Evolutionary conservation across 768 basidiomycete genomes (phyloP).

Genomic region (Terana coerulea): DNA sequence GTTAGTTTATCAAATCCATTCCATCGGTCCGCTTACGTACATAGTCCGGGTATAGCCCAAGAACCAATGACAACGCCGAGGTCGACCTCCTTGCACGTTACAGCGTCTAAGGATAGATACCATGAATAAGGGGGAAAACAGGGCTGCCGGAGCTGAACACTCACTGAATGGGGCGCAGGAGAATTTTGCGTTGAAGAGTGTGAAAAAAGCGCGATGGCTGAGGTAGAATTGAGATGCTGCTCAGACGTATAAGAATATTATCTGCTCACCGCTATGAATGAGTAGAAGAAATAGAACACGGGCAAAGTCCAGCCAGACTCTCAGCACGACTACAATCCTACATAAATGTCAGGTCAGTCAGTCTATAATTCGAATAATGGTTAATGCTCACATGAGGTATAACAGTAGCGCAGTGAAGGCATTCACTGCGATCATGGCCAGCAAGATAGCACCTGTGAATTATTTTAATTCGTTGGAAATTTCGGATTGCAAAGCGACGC

Average conservation of each 20-base stretch:
- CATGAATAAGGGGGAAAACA: background rate
- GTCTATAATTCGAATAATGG: too few relatives aligned
- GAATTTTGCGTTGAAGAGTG: slow-evolving; percentile 16
- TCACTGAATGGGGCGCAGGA: slow-evolving; percentile 23
- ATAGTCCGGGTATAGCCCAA: slow-evolving; percentile 20
- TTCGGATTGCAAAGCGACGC: background rate
- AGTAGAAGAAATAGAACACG: slow-evolving; percentile 20
- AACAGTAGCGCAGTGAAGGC: slow-evolving; percentile 18
- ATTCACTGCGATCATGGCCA: slow-evolving; percentile 20
- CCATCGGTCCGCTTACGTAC: slow-evolving; percentile 11
- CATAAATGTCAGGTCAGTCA: background rate
- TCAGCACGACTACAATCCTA: slow-evolving; percentile 25
- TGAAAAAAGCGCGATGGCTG: slow-evolving; percentile 21
- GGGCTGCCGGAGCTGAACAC: background rate
- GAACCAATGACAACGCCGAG: slow-evolving; percentile 14
- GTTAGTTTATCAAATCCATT: background rate
- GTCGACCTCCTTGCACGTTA: slow-evolving; percentile 18
- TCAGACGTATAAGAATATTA: too few relatives aligned
- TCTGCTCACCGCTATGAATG: slow-evolving; percentile 21
- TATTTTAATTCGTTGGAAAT: background rate
- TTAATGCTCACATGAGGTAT: slow-evolving; percentile 25
- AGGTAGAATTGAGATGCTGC: background rate
- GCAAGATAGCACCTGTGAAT: slow-evolving; percentile 18
- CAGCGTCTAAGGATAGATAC: too few relatives aligned
- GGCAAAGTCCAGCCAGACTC: slow-evolving; percentile 20